Evolutionary conservation across 805 yeast species (phyloP).

Genomic region (Osmozyma mogii): DNA sequence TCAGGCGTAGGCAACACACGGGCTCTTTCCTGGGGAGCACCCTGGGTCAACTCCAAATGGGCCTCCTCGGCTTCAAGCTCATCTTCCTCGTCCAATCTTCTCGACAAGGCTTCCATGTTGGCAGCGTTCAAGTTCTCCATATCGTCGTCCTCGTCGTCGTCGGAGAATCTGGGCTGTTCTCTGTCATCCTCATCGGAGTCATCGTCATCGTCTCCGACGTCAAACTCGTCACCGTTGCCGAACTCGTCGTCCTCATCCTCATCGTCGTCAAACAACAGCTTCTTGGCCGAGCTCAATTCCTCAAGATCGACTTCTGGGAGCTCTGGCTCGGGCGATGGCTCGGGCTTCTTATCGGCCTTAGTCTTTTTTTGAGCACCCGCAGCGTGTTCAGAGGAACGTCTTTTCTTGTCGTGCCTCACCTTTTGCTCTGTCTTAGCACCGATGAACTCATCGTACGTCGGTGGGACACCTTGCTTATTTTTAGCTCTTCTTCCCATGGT

Average conservation of each 20-base stretch:
- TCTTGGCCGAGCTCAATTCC: constrained; percentile 61
- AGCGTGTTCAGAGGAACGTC: no score
- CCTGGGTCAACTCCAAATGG: constrained; percentile 46
- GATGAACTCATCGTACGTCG: constrained; percentile 71
- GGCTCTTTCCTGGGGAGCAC: constrained; percentile 61
- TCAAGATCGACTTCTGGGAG: constrained; percentile 63
- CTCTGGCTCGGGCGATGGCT: constrained; percentile 27
- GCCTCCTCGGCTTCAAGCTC: constrained; percentile 39
- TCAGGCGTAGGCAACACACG: constrained; percentile 63
- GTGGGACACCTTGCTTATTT: constrained; percentile 91
- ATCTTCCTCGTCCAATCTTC: constrained; percentile 55
- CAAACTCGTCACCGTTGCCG: constrained; percentile 27
- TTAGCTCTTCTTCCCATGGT: constrained; percentile 89
- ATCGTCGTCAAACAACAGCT: constrained; percentile 68
- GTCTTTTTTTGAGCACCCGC: constrained; percentile 22
- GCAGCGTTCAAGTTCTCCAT: constrained; percentile 68
- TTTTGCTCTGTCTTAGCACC: no score
- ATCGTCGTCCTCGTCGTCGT: constrained; percentile 45
- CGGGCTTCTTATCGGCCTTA: constrained; percentile 25
- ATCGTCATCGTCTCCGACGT: constrained; percentile 17
- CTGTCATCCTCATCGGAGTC: constrained; percentile 60
- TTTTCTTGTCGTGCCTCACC: no score
- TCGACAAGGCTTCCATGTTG: constrained; percentile 75
- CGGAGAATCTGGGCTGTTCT: constrained; percentile 71
- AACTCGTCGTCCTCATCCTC: constrained; percentile 52